These are phyloP conservation scores for Penicillium sp. DNA, from an alignment of 2,329 filamentous ascomycete genomes.

Conservation along the genomic window DNA sequence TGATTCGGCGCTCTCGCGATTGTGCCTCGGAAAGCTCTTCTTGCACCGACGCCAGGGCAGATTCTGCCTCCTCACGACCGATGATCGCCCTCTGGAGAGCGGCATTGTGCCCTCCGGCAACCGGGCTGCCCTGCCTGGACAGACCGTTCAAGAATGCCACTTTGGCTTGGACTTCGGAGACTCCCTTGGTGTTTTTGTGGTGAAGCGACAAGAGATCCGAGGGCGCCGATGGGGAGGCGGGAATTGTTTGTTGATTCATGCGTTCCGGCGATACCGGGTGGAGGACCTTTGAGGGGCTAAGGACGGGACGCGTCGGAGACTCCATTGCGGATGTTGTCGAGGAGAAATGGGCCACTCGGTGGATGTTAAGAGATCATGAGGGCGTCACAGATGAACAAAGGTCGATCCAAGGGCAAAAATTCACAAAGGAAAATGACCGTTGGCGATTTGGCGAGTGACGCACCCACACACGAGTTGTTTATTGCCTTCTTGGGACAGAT, in stretches of 20 bases:
- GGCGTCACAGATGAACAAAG: conserved; percentile 9
- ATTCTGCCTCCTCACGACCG: conserved; percentile 46
- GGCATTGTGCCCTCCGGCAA: conserved; percentile 31
- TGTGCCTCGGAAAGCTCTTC: conserved; percentile 41
- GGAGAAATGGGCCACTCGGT: conserved; percentile 1
- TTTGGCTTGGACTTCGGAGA: conserved; percentile 47
- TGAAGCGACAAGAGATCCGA: conserved; percentile 35
- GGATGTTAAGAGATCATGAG: conserved; percentile 17
- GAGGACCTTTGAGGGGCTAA: conserved; percentile 37
- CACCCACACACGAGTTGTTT: conserved; percentile 30
- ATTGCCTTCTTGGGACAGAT: conserved; percentile 21
- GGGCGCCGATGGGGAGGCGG: conserved; percentile 38
- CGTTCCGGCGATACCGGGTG: conserved; percentile 47
- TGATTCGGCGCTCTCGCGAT: conserved; percentile 42
- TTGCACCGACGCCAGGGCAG: conserved; percentile 32
- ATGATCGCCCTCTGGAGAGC: conserved; percentile 44
- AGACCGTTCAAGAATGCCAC: conserved; percentile 48
- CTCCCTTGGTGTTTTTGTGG: conserved; percentile 34
- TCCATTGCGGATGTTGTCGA: conserved; percentile 29
- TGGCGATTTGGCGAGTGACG: conserved; percentile 26
- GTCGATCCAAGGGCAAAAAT: conserved; percentile 4
- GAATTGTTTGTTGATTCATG: conserved; percentile 46
- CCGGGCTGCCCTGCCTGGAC: conserved; percentile 34
- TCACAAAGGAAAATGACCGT: conserved; percentile 17
- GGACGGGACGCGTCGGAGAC: conserved; percentile 32